Percentiles rank a stretch among this genome's conserved stretches.
Evolutionary conservation across 257 asterid genomes (phyloP).

Genomic region (Salvia hispanica): DNA sequence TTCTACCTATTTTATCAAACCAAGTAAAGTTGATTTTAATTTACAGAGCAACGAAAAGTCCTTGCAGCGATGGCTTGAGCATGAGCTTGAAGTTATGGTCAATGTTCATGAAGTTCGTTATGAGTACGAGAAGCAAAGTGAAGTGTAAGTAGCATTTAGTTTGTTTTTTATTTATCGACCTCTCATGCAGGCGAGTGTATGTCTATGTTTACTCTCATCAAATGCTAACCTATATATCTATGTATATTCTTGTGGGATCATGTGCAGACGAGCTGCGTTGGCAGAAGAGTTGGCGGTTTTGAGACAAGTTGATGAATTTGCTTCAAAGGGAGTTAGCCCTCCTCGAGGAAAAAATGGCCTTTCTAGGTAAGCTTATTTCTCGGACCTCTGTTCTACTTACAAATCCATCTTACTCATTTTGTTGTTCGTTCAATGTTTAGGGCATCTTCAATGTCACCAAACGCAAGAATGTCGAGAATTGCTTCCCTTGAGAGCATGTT

Average conservation of each 20-base stretch:
- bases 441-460: conserved; percentile 90
- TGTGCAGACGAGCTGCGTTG: conserved; percentile 87
- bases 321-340: conserved; percentile 84
- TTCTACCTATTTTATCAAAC: conserved; percentile 22
- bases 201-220: neutral
- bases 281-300: conserved; percentile 93
- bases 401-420: conserved; percentile 13
- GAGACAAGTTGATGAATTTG: conserved; percentile 88
- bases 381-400: neutral
- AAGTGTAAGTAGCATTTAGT: conserved; percentile 73
- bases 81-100: conserved; percentile 97
- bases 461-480: conserved; percentile 89
- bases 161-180: conserved; percentile 3
- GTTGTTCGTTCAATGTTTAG: conserved; percentile 42
- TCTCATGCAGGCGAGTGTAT: neutral
- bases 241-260: conserved; percentile 27
- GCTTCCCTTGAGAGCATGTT: conserved; percentile 96
- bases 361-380: conserved; percentile 56
- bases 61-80: conserved; percentile 93
- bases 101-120: conserved; percentile 98
- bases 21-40: conserved; percentile 10
- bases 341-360: conserved; percentile 86
- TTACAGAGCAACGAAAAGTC: conserved; percentile 83
- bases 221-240: conserved; percentile 8
- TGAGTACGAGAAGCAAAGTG: conserved; percentile 98